phyloP scores from a whole-genome alignment of 2,329 filamentous ascomycete genomes.

The Tolypocladium tundrense region DNA sequence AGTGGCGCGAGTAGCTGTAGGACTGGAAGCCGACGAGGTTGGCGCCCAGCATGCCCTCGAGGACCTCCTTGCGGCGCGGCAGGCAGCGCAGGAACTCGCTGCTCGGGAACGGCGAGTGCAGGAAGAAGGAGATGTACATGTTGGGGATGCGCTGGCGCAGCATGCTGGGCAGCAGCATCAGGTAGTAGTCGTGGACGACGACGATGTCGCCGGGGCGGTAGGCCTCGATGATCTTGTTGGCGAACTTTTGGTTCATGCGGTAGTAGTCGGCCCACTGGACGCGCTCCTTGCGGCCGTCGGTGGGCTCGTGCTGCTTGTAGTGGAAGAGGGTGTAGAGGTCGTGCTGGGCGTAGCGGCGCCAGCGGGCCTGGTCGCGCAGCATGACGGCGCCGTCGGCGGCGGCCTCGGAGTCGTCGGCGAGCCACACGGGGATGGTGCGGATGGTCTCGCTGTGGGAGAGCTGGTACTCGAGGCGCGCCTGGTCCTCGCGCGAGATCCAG shows the following conservation, averaged over 20 bases:
- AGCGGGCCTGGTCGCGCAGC: slow-evolving; percentile 73
- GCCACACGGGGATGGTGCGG: slow-evolving; percentile 79
- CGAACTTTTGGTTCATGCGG: slow-evolving; percentile 85
- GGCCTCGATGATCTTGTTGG: slow-evolving; percentile 74
- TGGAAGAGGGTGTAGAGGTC: slow-evolving; percentile 90
- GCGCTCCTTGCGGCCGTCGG: slow-evolving; percentile 71
- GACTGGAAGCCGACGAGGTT: slow-evolving; percentile 95
- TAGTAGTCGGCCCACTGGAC: slow-evolving; percentile 88
- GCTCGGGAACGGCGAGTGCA: slow-evolving; percentile 90
- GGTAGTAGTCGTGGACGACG: slow-evolving; percentile 88
- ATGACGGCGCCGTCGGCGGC: slow-evolving; percentile 52
- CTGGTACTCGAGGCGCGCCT: slow-evolving; percentile 62
- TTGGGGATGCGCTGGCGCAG: slow-evolving; percentile 76
- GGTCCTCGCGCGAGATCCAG: slow-evolving; percentile 59
- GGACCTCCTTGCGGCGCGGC: slow-evolving; percentile 76
- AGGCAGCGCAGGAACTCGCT: slow-evolving; percentile 91
- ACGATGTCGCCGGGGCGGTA: slow-evolving; percentile 92
- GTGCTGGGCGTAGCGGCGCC: slow-evolving; percentile 84
- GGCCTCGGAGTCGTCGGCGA: slow-evolving; percentile 65
- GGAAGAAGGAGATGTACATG: slow-evolving; percentile 89
- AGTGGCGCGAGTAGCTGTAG: slow-evolving; percentile 89
- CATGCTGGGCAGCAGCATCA: slow-evolving; percentile 81
- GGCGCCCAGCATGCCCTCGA: slow-evolving; percentile 80
- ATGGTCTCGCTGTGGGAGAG: slow-evolving; percentile 64
- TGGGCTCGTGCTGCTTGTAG: slow-evolving; percentile 90